Evolutionary conservation across 441 rosid genomes (phyloP).

Genomic region (Euphorbia schlechtendalii): DNA sequence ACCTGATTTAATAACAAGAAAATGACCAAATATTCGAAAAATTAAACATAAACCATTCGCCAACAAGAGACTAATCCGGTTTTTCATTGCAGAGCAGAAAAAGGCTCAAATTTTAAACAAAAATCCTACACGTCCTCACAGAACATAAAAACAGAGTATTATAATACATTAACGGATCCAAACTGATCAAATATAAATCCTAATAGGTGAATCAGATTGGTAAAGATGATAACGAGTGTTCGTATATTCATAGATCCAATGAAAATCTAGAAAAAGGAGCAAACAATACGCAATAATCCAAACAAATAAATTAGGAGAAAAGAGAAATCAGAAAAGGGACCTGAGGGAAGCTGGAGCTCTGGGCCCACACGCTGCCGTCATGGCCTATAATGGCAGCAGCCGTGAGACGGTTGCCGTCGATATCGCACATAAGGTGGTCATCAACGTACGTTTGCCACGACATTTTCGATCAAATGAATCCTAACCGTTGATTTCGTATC

Average conservation of each 20-base stretch:
- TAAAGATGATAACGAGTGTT: background rate
- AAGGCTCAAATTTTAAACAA: background rate
- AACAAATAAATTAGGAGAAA: conserved; percentile 13
- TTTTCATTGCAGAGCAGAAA: background rate
- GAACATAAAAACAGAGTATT: background rate
- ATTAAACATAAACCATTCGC: background rate
- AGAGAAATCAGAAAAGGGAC: conserved; percentile 21
- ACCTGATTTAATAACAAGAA: background rate
- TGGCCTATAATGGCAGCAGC: conserved; percentile 79
- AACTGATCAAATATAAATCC: too few relatives aligned
- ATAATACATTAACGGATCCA: background rate
- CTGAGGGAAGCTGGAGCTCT: conserved; percentile 70
- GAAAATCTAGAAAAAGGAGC: background rate
- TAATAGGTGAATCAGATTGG: background rate
- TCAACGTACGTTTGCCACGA: conserved; percentile 92
- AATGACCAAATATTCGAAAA: background rate
- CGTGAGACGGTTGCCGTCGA: conserved; percentile 56
- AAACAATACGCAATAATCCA: background rate
- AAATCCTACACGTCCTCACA: background rate
- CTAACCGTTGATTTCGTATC: background rate
- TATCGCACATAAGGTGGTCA: conserved; percentile 79
- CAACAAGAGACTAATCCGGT: background rate
- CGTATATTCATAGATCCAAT: background rate
- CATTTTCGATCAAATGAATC: conserved; percentile 33
- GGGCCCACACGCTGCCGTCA: conserved; percentile 88